phyloP scores from a whole-genome alignment of 768 basidiomycete species.

The Tephrocybe sp. region DNA sequence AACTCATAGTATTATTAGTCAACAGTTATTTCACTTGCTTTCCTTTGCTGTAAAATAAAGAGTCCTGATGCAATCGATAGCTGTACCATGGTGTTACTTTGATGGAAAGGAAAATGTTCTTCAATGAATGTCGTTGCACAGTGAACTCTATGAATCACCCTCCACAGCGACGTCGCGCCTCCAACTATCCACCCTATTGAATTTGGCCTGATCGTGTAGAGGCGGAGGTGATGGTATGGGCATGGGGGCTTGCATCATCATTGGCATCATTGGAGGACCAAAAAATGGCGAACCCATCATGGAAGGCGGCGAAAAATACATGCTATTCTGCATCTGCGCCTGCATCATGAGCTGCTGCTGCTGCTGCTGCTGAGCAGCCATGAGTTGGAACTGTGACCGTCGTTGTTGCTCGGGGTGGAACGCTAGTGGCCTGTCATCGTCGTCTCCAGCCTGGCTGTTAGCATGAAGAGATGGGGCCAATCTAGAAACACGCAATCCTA shows the following conservation, averaged over 20 bases:
- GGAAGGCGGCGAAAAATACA: slow-evolving; percentile 68
- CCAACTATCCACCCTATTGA: slow-evolving; percentile 77
- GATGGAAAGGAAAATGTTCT: not conserved
- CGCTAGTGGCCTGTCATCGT: slow-evolving; percentile 71
- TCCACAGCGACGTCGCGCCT: slow-evolving; percentile 76
- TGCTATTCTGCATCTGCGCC: slow-evolving; percentile 71
- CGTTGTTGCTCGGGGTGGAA: slow-evolving; percentile 81
- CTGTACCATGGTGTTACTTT: not conserved
- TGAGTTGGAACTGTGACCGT: slow-evolving; percentile 63
- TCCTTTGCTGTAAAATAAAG: slow-evolving; percentile 12
- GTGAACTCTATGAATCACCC: slow-evolving; percentile 36
- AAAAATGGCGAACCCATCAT: slow-evolving; percentile 76
- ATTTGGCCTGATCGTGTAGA: slow-evolving; percentile 64
- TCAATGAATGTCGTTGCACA: too few species aligned
- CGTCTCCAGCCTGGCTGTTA: slow-evolving; percentile 40
- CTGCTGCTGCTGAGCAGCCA: slow-evolving; percentile 52
- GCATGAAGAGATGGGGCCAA: slow-evolving; percentile 27
- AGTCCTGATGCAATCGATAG: slow-evolving; percentile 3
- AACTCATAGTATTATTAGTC: slow-evolving; percentile 15
- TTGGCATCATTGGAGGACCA: slow-evolving; percentile 52
- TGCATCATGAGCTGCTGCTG: slow-evolving; percentile 74
- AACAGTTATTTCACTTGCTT: slow-evolving; percentile 10
- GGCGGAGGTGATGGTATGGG: slow-evolving; percentile 63
- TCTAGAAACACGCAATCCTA: slow-evolving; percentile 67
- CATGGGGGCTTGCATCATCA: slow-evolving; percentile 45